Conservation (phyloP, 371 early-diverging fungal species). For the Choanephora cucurbitarum region DNA sequence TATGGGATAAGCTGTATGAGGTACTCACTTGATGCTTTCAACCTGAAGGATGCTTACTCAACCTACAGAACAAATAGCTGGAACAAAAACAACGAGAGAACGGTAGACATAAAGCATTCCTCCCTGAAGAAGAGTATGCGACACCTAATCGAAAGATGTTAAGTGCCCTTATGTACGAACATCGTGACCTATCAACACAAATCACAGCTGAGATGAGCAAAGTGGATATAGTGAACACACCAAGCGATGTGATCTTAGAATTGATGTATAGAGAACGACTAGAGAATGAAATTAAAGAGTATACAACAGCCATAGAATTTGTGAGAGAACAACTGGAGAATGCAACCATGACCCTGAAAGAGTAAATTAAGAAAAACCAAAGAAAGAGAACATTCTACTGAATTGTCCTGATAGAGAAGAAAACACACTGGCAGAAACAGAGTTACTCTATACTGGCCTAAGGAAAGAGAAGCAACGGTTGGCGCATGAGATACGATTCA, state of each 20-base stretch:
- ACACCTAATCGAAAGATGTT: constrained; percentile 6
- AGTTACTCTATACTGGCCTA: constrained; percentile 21
- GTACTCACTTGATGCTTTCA: constrained; percentile 14
- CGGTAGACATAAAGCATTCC: constrained; percentile 2
- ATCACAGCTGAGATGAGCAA: constrained; percentile 6
- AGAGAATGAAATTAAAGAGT: constrained; percentile 16
- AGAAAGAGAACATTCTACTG: background rate
- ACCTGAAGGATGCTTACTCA: background rate
- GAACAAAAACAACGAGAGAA: constrained; percentile 7
- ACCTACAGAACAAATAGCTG: constrained; percentile 1
- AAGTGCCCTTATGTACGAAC: constrained; percentile 8
- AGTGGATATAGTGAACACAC: constrained; percentile 3
- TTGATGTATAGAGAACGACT: constrained; percentile 33
- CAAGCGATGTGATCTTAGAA: constrained; percentile 20
- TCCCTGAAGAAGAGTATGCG: constrained; percentile 2
- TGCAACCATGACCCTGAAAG: background rate
- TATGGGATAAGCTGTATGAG: constrained; percentile 38
- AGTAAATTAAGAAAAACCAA: background rate
- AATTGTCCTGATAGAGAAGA: constrained; percentile 15
- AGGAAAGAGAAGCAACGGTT: constrained; percentile 15
- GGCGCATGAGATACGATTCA: constrained; percentile 2
- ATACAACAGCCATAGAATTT: constrained; percentile 13
- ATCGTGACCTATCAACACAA: constrained; percentile 10
- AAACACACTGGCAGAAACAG: constrained; percentile 20
- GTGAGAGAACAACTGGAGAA: constrained; percentile 21